phyloP scores from a whole-genome alignment of 1,284 basidiomycete species.

The Ustilago esculenta region DNA sequence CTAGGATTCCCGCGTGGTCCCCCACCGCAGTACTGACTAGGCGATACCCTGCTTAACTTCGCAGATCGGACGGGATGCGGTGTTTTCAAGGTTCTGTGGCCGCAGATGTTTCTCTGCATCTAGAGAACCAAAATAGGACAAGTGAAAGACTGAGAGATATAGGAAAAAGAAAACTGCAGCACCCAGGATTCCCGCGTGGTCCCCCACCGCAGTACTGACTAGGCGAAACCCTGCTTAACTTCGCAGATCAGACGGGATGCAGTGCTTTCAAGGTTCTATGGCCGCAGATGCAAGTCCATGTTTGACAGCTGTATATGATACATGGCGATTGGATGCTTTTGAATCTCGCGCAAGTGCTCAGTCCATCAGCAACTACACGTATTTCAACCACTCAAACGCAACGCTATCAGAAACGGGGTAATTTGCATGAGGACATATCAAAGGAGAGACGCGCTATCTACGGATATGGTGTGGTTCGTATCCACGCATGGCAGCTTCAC shows the following conservation, averaged over 20 bases:
- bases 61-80: conserved; percentile 83
- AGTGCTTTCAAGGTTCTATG: conserved; percentile 82
- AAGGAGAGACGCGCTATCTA: conserved; percentile 22
- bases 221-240: conserved; percentile 81
- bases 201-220: conserved; percentile 86
- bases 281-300: conserved; percentile 74
- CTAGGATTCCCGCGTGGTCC: conserved; percentile 83
- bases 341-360: no score
- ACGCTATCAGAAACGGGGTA: conserved; percentile 2
- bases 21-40: conserved; percentile 84
- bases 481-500: neutral
- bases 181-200: conserved; percentile 83
- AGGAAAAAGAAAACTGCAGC: conserved; percentile 73
- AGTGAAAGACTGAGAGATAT: neutral
- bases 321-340: no score
- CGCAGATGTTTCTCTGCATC: no score
- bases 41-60: conserved; percentile 81
- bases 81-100: conserved; percentile 82
- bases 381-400: neutral
- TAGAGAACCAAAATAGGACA: no score
- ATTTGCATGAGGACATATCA: conserved; percentile 38
- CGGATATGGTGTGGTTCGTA: conserved; percentile 1
- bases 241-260: conserved; percentile 82
- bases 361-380: no score
- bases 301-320: no score